Evolutionary conservation across 805 yeast genomes (phyloP).

Genomic region (Ogataea pilisensis): DNA sequence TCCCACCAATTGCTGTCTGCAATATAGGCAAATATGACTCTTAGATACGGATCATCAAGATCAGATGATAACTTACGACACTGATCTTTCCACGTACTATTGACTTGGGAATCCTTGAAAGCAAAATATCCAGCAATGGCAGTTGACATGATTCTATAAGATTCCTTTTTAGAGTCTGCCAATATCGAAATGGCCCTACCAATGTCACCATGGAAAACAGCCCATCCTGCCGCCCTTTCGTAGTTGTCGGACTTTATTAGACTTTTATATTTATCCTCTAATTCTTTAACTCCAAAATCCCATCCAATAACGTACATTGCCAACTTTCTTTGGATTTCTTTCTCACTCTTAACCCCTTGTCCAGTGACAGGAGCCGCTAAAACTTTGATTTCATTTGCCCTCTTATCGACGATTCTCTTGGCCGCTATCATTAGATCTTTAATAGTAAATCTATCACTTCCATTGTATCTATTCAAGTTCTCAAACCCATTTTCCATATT

Average conservation of each 20-base stretch:
- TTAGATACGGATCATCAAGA: slow-evolving; percentile 78
- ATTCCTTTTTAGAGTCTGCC: slow-evolving; percentile 66
- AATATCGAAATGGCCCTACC: slow-evolving; percentile 75
- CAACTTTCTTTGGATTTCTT: slow-evolving; percentile 64
- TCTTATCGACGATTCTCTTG: slow-evolving; percentile 40
- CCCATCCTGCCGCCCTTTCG: slow-evolving; percentile 97
- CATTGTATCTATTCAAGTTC: slow-evolving; percentile 44
- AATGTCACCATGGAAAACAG: slow-evolving; percentile 89
- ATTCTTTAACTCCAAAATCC: slow-evolving; percentile 73
- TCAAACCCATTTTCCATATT: slow-evolving; percentile 56
- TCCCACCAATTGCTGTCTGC: slow-evolving; percentile 97
- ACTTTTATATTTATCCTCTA: slow-evolving; percentile 60
- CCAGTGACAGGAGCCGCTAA: slow-evolving; percentile 40
- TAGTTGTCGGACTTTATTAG: slow-evolving; percentile 56
- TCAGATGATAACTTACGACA: slow-evolving; percentile 87
- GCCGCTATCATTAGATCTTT: slow-evolving; percentile 48
- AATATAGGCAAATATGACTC: slow-evolving; percentile 90
- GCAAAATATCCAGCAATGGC: slow-evolving; percentile 90
- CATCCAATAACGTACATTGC: slow-evolving; percentile 88
- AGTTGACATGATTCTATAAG: slow-evolving; percentile 76
- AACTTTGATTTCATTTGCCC: slow-evolving; percentile 42
- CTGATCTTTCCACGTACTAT: slow-evolving; percentile 89
- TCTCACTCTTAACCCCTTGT: slow-evolving; percentile 42
- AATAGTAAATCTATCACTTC: slow-evolving; percentile 31
- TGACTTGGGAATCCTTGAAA: slow-evolving; percentile 50